These are phyloP conservation scores for Naumovozyma baii DNA, from an alignment of 805 yeast species.

Conservation along the genomic window DNA sequence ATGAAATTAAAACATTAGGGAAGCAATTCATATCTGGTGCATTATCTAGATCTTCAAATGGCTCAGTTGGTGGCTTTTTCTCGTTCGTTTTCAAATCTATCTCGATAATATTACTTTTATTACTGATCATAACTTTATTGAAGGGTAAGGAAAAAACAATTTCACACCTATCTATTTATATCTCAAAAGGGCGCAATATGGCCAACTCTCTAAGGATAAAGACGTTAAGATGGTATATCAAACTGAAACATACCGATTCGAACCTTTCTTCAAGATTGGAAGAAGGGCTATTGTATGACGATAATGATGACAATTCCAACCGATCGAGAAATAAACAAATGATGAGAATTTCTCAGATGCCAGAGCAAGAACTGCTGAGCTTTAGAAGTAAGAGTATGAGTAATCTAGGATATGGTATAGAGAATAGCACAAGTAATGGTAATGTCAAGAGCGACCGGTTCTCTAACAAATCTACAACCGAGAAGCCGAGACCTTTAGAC, in stretches of 20 bases:
- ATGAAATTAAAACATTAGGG: constrained; percentile 11
- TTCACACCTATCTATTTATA: neutral
- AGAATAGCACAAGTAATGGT: neutral
- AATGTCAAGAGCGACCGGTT: neutral
- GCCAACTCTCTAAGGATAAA: neutral
- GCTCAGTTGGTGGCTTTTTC: neutral
- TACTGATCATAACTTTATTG: no score
- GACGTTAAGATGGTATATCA: neutral
- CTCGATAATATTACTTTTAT: neutral
- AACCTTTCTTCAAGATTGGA: constrained; percentile 1
- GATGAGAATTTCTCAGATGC: neutral
- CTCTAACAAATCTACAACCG: neutral
- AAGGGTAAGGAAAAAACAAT: neutral
- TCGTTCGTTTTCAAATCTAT: neutral
- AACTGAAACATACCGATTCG: neutral
- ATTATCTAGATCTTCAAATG: neutral
- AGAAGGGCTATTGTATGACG: constrained; percentile 2
- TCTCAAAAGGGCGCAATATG: neutral
- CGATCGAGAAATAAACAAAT: neutral
- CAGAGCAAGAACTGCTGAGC: constrained; percentile 1
- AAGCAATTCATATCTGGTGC: constrained; percentile 22
- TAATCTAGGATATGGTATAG: constrained; percentile 7
- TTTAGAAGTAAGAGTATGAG: constrained; percentile 26
- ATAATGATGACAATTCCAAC: neutral
- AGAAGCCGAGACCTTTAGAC: neutral